phyloP scores from a whole-genome alignment of 2,329 filamentous ascomycete species.

The Colletotrichum coccodes region DNA sequence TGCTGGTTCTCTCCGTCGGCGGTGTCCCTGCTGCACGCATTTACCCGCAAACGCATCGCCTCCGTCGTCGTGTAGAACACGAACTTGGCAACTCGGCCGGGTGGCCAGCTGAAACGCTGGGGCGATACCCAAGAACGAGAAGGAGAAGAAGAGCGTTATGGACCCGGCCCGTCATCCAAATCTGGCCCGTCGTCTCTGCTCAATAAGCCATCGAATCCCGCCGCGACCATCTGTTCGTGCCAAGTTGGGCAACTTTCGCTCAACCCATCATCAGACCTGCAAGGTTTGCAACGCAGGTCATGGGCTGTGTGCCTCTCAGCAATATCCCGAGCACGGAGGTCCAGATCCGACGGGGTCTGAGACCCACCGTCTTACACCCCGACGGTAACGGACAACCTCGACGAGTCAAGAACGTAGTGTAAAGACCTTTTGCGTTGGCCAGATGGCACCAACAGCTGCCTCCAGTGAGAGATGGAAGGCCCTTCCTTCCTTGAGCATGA shows the following conservation, averaged over 20 bases:
- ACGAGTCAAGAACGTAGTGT: too few relatives aligned
- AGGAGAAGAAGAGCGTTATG: too few relatives aligned
- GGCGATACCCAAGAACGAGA: too few relatives aligned
- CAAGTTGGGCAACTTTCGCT: not conserved
- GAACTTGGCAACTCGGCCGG: not conserved
- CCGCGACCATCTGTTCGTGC: conserved; percentile 26
- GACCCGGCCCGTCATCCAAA: too few relatives aligned
- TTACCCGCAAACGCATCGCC: not conserved
- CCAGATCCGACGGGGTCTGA: too few relatives aligned
- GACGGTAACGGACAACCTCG: too few relatives aligned
- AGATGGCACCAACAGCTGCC: too few relatives aligned
- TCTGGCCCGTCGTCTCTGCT: not conserved
- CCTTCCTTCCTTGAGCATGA: too few relatives aligned
- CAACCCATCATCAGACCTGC: not conserved
- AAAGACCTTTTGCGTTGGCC: too few relatives aligned
- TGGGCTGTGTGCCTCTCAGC: not conserved
- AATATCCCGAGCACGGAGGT: not conserved
- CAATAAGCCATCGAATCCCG: not conserved
- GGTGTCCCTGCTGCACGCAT: not conserved
- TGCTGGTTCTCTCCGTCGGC: conserved; percentile 12
- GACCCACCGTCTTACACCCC: too few relatives aligned
- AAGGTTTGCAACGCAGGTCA: not conserved
- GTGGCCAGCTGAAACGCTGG: not conserved
- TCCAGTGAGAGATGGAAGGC: too few relatives aligned
- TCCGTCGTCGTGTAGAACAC: not conserved